Base-by-base conservation (phyloP, 139 green algal species). In the Pleodorina starrii region DNA sequence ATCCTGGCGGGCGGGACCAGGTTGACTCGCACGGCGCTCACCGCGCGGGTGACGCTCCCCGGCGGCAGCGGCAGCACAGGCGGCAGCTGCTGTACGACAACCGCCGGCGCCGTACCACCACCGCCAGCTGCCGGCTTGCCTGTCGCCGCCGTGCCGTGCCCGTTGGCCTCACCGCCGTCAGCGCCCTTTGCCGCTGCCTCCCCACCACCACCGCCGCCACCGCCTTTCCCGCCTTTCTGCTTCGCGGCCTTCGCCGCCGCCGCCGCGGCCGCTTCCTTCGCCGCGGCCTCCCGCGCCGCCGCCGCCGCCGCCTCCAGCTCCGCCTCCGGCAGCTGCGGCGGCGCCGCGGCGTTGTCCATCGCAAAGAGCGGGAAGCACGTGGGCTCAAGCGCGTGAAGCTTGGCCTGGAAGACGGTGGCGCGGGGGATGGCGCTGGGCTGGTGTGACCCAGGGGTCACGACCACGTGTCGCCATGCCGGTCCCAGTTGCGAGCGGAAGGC, bases 311-410 rank as follows among this genome's bases (percentile, higher is more conserved):
- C 76, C 25, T 43, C 32, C 51, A 46, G 32, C 63, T 36, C 46
- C 12, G n/a, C 66, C 46, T 78, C 44, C 17, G 66, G 83, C 35
- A 80, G 25, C 25, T 3, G 21, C n/a, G 69, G 84, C 48, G 84
- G 84, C 36, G 48, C 69, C 36, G 25, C 9, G 5, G 88, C 17
- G 40, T 48, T 54, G 32, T 73, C 68, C 0, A 90, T 84, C 5
- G 74, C 84, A 27, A 91, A 87, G 48, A 95, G 50, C 9, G 95
- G 95, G 89, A 99, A 99, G 35, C 96, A 78, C 17, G 54, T 51
- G 1, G 96, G 86, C 54, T 96, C 86, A 2, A 99, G 38, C 1
- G 75, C 68, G 88, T 97, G 95, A 19, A 99, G 93, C 90, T 95
- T 94, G 48, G 94, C 93, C 88, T 19, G 48, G 78, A 94, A 91